Evolutionary conservation across 1,139 yeast genomes (phyloP).

Genomic region (Arxiozyma telluris): DNA sequence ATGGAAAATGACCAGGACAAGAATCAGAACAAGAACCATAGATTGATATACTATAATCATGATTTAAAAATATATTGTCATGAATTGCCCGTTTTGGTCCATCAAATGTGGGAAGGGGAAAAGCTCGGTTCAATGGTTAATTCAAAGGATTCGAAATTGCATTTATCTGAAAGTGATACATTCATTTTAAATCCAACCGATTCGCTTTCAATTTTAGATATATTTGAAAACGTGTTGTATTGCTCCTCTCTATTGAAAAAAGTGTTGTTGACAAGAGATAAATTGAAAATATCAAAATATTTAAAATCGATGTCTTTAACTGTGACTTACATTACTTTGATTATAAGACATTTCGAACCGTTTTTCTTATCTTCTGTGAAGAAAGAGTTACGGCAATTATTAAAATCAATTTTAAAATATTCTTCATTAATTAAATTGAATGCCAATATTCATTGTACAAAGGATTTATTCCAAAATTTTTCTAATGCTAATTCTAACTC

Average conservation of each 20-base stretch:
- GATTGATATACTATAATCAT: slow-evolving; percentile 49
- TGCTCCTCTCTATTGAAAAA: not conserved
- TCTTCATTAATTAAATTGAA: slow-evolving; percentile 54
- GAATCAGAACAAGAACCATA: slow-evolving; percentile 25
- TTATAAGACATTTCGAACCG: not conserved
- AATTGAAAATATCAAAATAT: not conserved
- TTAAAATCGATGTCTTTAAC: not conserved
- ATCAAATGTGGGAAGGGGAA: slow-evolving; percentile 21
- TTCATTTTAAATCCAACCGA: slow-evolving; percentile 53
- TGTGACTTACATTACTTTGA: not conserved
- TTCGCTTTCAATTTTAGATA: slow-evolving; percentile 20
- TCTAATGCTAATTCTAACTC: no score
- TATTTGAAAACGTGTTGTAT: slow-evolving; percentile 1
- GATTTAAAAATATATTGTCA: slow-evolving; percentile 50
- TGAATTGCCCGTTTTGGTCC: slow-evolving; percentile 40
- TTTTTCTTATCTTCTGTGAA: slow-evolving; percentile 37
- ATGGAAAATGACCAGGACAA: slow-evolving; percentile 14
- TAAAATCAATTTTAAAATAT: slow-evolving; percentile 44
- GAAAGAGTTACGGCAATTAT: slow-evolving; percentile 37
- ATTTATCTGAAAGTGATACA: slow-evolving; percentile 28
- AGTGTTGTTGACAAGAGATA: not conserved
- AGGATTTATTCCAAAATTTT: not conserved
- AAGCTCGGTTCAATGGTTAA: not conserved
- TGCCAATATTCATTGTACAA: slow-evolving; percentile 44
- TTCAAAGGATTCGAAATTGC: not conserved